Percentiles rank a stretch among this genome's conserved stretches.
Evolutionary conservation across 805 yeast species (phyloP).

Genomic region (Candida silvatica): DNA sequence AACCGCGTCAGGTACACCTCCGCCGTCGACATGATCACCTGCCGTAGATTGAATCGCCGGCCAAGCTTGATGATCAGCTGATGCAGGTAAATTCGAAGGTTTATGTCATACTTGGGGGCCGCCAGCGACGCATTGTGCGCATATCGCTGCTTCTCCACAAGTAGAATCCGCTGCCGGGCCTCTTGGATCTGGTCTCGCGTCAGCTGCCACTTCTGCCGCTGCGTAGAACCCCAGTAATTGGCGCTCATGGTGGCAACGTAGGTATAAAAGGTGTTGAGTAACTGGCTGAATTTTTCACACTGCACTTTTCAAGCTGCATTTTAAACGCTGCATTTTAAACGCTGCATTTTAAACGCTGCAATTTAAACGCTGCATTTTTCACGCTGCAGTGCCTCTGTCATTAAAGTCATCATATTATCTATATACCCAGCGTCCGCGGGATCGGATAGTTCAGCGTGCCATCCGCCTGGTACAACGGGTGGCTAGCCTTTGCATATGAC

Average conservation of each 20-base stretch:
- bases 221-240: conserved; percentile 82
- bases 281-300: too few relatives aligned
- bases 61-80: conserved; percentile 70
- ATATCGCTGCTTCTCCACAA: conserved; percentile 15
- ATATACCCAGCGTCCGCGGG: conserved; percentile 7
- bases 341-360: too few relatives aligned
- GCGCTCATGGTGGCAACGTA: too few relatives aligned
- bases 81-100: conserved; percentile 73
- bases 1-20: conserved; percentile 80
- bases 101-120: conserved; percentile 35
- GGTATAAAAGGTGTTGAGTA: too few relatives aligned
- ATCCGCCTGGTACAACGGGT: conserved; percentile 50
- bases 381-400: too few relatives aligned
- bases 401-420: too few relatives aligned
- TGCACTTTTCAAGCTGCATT: too few relatives aligned
- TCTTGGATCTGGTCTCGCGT: conserved; percentile 46
- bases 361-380: too few relatives aligned
- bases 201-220: conserved; percentile 74
- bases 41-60: conserved; percentile 67
- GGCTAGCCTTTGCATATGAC: conserved; percentile 53
- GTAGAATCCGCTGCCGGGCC: conserved; percentile 12
- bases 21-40: conserved; percentile 80
- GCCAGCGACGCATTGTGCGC: conserved; percentile 3
- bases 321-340: too few relatives aligned
- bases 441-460: conserved; percentile 21